These are phyloP conservation scores for Phytophthora ohioensis DNA, from an alignment of 352 stramenopile species.

Conservation along the genomic window DNA sequence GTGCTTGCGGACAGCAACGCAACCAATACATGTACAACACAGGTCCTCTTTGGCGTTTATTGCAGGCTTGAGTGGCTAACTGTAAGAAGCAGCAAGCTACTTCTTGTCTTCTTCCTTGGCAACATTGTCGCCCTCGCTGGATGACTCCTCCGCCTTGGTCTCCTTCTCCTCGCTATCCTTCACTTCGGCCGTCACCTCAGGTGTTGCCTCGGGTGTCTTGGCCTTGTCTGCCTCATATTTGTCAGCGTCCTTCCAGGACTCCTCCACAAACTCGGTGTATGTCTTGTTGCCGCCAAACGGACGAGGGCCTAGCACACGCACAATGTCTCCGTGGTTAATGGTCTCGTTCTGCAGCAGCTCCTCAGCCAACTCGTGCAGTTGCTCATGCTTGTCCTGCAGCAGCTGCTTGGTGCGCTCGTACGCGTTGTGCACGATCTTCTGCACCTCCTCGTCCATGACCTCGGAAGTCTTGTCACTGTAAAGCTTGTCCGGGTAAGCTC, in stretches of 20 bases:
- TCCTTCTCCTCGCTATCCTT: conserved; percentile 24
- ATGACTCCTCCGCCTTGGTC: conserved; percentile 11
- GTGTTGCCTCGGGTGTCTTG: conserved; percentile 32
- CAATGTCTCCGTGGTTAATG: conserved; percentile 99
- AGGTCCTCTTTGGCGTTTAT: conserved; percentile 36
- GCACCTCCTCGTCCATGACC: conserved; percentile 99
- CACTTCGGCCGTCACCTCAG: conserved; percentile 30
- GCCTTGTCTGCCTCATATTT: conserved; percentile 81
- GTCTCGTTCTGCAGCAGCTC: conserved; percentile 98
- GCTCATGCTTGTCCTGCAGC: conserved; percentile 93
- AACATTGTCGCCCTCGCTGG: conserved; percentile 23
- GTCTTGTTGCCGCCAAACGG: conserved; percentile 95
- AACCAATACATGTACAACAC: conserved; percentile 46
- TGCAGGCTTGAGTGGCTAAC: conserved; percentile 11
- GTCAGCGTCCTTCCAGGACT: conserved; percentile 89
- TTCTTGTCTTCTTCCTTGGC: conserved; percentile 31
- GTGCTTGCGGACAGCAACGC: conserved; percentile 26
- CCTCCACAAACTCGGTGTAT: conserved; percentile 97
- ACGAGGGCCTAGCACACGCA: conserved; percentile 94
- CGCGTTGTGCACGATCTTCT: conserved; percentile 97
- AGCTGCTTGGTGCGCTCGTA: conserved; percentile 97
- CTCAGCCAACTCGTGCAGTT: conserved; percentile 95
- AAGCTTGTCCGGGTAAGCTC: conserved; percentile 91
- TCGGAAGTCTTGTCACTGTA: conserved; percentile 98
- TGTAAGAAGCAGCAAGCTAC: conserved; percentile 27